Base-by-base conservation (phyloP, 495 filamentous ascomycete species). In the Xylaria intraflava region DNA sequence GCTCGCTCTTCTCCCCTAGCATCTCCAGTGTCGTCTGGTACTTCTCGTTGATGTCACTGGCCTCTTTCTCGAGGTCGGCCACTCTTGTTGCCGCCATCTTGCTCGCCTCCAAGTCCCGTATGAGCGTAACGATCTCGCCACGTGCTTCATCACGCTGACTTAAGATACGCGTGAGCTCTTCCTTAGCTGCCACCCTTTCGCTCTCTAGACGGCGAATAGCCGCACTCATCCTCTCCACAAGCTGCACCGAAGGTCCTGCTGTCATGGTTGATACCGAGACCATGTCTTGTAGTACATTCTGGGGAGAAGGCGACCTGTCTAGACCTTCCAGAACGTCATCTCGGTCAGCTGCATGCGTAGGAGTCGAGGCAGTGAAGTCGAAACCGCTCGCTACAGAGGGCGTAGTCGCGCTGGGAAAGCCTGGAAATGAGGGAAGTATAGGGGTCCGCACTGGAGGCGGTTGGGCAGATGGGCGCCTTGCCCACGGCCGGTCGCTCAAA, bases 161-260 rank as follows among this genome's bases (percentile, higher is more conserved):
- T 9, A 84, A 81, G 14, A 96, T 80, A 30, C 91, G 77, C 0
- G 81, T 75, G 45, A 96, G 74, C 63, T 97, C 94, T 59, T 97
- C 93, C 63, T 85, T 85, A 20, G 80, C 81, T 4, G 84, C 86
- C 16, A 90, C 86, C 60, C 92, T 92, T 62, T 97, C 94, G 55
- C 84, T 88, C 64, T 97, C 94, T 0, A 98, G 74, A 3, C 92
- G 81, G 24, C 93, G 85, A 20, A 99, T 89, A 1, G 90, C 86
- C 31, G 91, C 88, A 57, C 85, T 89, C 92, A 99, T 96, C 40
- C 94, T 86, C 69, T 97, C 93, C 5, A 99, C 90, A 0, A 99
- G 79, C 67, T 97, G 93, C 2, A 99, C 92, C 3, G 87, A 92
- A 3, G 93, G 93, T 0, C 93, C 93, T 0, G 93, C 89, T 6